Base-by-base conservation (phyloP, 2,329 filamentous ascomycete genomes). In the Shiraia sp. region DNA sequence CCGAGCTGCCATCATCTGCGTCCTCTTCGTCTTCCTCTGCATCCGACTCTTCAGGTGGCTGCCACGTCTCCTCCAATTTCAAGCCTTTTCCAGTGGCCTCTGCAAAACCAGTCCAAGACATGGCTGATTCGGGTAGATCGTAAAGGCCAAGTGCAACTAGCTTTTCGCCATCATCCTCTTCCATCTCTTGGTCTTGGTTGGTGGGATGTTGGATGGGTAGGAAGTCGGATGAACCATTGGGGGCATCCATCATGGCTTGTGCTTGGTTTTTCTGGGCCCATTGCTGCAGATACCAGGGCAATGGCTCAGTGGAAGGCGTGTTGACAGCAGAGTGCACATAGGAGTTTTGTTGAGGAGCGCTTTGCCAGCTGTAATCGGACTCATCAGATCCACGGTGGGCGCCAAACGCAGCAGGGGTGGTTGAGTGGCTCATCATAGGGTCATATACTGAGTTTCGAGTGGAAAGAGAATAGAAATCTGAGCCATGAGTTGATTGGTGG, bases 81-180 rank as follows among this genome's bases (percentile, higher is more conserved):
- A 92, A 72, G 0, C 88, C 87, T 66, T 89, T 88, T 42, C 87
- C 87, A 13, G 73, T 75, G 3, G 78, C 72, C 39, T 62, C 53
- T 49, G 78, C 76, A 0, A 67, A 53, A 6, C 53, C 47, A 78
- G 32, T 83, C 68, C 13, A 87, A 65, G 17, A 77, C 75, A 25
- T 75, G 65, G 69, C 82, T 77, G 70, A 79, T 40, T 84, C 85
- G 0, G 87, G 87, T 4, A 80, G 74, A 57, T 90, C 88, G 66
- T 93, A 93, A 0, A 93, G 78, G 1, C 88, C 88, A 79, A 93
- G 85, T 14, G 88, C 88, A n/a, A 90, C 78, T 2, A 92, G 76
- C 45, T 90, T 85, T 58, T 90, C 87, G 26, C 82, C 85, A 10
- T 79, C 74, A 17, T 76, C 64, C 19, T 82, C 81, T 33, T 80